A percentile compares a stretch with the other conserved stretches of the same genome.
Evolutionary conservation across 208 protist genomes (phyloP).

Genomic region (Crithidia thermophila): DNA sequence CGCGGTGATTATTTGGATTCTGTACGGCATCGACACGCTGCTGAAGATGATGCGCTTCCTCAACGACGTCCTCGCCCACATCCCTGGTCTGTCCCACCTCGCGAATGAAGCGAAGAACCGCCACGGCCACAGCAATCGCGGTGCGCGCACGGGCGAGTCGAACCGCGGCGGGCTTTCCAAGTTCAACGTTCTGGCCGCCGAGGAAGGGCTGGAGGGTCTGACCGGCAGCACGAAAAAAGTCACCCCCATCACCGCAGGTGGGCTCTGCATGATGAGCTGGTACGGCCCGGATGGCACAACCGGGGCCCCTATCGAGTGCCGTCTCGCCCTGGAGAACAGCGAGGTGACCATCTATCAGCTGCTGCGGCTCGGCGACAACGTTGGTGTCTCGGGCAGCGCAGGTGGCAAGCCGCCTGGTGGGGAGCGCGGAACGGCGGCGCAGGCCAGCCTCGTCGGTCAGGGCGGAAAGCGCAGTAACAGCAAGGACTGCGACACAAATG

Average conservation of each 20-base stretch:
- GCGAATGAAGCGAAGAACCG: neutral
- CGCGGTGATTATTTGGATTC: conserved; percentile 42
- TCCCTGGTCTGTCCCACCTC: conserved; percentile 7
- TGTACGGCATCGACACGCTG: conserved; percentile 56
- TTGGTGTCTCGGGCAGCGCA: neutral
- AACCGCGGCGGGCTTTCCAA: neutral
- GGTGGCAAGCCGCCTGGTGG: neutral
- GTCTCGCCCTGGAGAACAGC: conserved; percentile 33
- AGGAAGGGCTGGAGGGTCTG: conserved; percentile 45
- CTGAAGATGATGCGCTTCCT: conserved; percentile 25
- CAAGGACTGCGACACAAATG: conserved; percentile 5
- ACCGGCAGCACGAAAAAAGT: conserved; percentile 28
- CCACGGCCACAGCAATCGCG: neutral
- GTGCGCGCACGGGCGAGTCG: neutral
- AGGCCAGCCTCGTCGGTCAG: neutral
- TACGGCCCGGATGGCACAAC: conserved; percentile 32
- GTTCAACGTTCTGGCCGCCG: conserved; percentile 8
- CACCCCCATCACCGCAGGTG: conserved; percentile 35
- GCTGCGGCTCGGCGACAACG: conserved; percentile 14
- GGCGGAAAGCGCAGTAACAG: neutral
- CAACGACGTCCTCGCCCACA: conserved; percentile 18
- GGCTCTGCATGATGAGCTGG: conserved; percentile 37
- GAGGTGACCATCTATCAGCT: conserved; percentile 47
- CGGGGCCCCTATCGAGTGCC: conserved; percentile 38
- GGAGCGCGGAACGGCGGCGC: neutral